These are phyloP conservation scores for Tilletia horrida DNA, from an alignment of 1,284 basidiomycete genomes.

Conservation along the genomic window DNA sequence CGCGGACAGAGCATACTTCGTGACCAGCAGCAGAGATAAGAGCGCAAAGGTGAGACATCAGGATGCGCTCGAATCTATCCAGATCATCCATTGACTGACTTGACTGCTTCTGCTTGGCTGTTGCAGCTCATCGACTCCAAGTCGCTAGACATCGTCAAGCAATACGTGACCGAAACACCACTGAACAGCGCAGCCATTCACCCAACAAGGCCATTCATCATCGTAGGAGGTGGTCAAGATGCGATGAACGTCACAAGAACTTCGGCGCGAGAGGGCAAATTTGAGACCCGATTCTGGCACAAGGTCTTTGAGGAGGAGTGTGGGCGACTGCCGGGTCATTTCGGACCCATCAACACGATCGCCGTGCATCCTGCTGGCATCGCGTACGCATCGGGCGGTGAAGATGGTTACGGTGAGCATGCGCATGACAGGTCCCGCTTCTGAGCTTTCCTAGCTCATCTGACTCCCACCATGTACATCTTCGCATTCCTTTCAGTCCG, in stretches of 20 bases:
- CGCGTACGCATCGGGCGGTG: conserved; percentile 87
- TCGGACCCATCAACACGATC: conserved; percentile 97
- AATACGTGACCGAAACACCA: conserved; percentile 87
- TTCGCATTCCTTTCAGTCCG: conserved; percentile 29
- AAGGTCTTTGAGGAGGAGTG: conserved; percentile 97
- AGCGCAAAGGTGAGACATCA: conserved; percentile 70
- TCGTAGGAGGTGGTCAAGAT: conserved; percentile 89
- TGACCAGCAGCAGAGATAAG: conserved; percentile 96
- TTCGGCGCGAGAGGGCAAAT: conserved; percentile 86
- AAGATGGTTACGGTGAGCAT: conserved; percentile 71
- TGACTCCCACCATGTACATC: too few species aligned
- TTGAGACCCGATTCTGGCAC: conserved; percentile 98
- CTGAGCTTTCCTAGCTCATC: neutral
- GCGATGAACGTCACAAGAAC: conserved; percentile 98
- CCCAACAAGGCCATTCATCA: conserved; percentile 72
- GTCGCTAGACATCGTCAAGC: conserved; percentile 85
- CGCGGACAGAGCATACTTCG: conserved; percentile 86
- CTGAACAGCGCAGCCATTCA: conserved; percentile 89
- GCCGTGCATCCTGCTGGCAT: conserved; percentile 87
- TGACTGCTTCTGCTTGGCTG: neutral
- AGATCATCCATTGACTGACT: neutral
- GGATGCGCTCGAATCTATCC: neutral
- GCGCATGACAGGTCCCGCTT: neutral
- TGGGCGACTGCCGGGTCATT: conserved; percentile 71
- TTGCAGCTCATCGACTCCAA: conserved; percentile 81